Percentiles rank a stretch among this genome's conserved stretches.
Evolutionary conservation across 352 stramenopile species (phyloP).

Genomic region (Globisporangium recalcitrans): DNA sequence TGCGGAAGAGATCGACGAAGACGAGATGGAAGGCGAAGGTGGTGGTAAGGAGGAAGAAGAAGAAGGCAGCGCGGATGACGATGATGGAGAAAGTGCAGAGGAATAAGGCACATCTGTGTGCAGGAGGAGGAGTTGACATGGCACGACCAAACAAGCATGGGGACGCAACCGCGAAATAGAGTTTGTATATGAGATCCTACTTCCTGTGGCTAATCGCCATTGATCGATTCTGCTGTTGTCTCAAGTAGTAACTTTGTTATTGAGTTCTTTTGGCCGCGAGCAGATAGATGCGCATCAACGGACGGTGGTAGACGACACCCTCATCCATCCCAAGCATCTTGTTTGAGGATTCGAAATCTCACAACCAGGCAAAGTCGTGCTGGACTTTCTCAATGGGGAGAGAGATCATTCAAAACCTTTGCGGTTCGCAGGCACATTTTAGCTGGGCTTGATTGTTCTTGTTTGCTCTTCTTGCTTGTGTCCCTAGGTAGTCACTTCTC

Average conservation of each 20-base stretch:
- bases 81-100: neutral
- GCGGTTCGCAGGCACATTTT: no score
- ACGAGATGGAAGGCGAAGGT: conserved; percentile 4
- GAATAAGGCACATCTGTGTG: neutral
- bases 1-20: conserved; percentile 24
- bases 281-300: no score
- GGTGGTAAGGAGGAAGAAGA: neutral
- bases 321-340: neutral
- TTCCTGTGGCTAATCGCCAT: neutral
- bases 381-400: neutral
- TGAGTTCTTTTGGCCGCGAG: neutral
- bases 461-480: neutral
- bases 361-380: neutral
- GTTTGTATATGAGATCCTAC: neutral
- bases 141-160: neutral
- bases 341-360: neutral
- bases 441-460: neutral
- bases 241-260: neutral
- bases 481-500: neutral
- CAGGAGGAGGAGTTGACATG: neutral
- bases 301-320: neutral
- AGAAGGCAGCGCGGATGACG: neutral
- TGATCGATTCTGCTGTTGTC: neutral
- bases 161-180: neutral
- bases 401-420: no score